Evolutionary conservation across 2,329 filamentous ascomycete species (phyloP).

Genomic region (Furcasterigmium sp.): DNA sequence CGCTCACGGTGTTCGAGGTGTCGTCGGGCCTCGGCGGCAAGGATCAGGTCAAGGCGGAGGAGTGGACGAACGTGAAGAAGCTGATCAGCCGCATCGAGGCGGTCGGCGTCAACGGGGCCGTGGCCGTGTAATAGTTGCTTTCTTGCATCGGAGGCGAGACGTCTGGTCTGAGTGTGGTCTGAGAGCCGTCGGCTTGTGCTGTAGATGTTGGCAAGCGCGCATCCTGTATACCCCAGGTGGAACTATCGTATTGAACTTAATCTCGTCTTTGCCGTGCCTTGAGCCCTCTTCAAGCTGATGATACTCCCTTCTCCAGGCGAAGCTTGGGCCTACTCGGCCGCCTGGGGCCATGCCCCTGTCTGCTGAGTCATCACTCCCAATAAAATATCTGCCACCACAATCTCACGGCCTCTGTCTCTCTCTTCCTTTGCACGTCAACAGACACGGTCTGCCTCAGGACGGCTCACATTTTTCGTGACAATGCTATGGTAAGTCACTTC

Average conservation of each 20-base stretch:
- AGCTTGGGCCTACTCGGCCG: too few relatives aligned
- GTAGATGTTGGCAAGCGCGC: slow-evolving; percentile 8
- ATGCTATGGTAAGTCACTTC: slow-evolving; percentile 19
- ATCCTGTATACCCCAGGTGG: slow-evolving; percentile 10
- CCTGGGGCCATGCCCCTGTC: too few relatives aligned
- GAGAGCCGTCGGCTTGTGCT: neutral
- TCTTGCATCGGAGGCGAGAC: neutral
- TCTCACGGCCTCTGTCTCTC: slow-evolving; percentile 1
- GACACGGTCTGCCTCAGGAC: too few relatives aligned
- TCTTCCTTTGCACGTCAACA: too few relatives aligned
- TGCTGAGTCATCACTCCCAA: slow-evolving; percentile 5
- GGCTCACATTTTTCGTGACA: too few relatives aligned
- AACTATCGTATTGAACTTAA: neutral
- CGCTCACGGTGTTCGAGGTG: slow-evolving; percentile 90
- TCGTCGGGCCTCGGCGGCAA: slow-evolving; percentile 76
- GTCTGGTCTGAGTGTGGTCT: too few relatives aligned
- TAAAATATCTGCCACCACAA: slow-evolving; percentile 4
- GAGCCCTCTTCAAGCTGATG: too few relatives aligned
- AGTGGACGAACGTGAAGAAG: slow-evolving; percentile 92
- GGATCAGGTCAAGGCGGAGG: slow-evolving; percentile 76
- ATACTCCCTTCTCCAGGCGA: too few relatives aligned
- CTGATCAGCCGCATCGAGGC: slow-evolving; percentile 72
- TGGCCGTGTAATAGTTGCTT: slow-evolving; percentile 25
- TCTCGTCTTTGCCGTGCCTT: neutral
- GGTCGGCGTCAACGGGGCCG: slow-evolving; percentile 43